Conservation (phyloP, 2,329 filamentous ascomycete genomes). For the Ophiostoma sp. region DNA sequence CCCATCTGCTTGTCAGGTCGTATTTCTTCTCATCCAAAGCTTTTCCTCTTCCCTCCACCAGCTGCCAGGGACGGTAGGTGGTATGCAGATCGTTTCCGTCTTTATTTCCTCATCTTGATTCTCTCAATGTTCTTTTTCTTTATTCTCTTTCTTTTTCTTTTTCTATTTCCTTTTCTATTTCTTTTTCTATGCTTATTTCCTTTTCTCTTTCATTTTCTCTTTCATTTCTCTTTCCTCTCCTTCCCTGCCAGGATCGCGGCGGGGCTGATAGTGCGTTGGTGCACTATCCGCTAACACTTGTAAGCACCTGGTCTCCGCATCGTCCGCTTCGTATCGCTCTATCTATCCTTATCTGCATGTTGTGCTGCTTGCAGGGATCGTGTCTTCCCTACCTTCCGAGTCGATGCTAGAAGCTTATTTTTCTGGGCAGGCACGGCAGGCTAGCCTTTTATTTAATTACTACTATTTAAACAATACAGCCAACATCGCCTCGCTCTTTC, state of each 20-base stretch:
- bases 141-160: background rate
- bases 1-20: too few species aligned
- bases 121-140: background rate
- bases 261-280: background rate
- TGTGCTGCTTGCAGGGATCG: background rate
- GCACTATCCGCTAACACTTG: background rate
- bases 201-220: too few species aligned
- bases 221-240: too few species aligned
- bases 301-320: too few species aligned
- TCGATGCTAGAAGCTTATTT: conserved; percentile 10
- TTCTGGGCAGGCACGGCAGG: background rate
- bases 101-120: background rate
- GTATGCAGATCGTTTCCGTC: background rate
- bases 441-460: too few species aligned
- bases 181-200: too few species aligned
- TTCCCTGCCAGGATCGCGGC: too few species aligned
- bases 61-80: conserved; percentile 24
- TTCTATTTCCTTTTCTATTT: background rate
- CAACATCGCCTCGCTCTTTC: background rate
- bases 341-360: background rate
- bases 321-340: too few species aligned
- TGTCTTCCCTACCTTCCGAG: conserved; percentile 4
- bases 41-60: background rate
- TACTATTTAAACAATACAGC: background rate
- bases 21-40: too few species aligned